Evolutionary conservation across 495 filamentous ascomycete species (phyloP), one percentile per base, ranked within the genome.

Genomic region (Talaromyces adpressus): DNA sequence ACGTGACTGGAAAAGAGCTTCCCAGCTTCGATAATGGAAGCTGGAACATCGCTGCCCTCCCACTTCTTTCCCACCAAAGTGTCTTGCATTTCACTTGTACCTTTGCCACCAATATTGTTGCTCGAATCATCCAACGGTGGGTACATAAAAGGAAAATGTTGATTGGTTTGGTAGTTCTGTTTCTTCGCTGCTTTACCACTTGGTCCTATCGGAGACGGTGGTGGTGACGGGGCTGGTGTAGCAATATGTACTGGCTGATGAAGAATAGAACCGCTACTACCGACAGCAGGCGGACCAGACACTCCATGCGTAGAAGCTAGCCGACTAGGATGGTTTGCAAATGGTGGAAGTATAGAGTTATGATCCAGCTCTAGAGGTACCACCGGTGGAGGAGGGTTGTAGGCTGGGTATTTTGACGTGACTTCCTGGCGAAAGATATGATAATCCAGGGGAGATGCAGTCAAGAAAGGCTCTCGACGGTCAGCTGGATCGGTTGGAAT

Each of bases 111-210:
- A 52, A 92, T 85, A 61, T 85, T 87, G 68, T 92, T 94, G 73
- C 87, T 93, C 6, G 84, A 84, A 64, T 85, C 85, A 76, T 95
- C 91, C 14, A 95, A 75, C 2, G 94, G 93, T 2, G 94, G 95
- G 68, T 98, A 98, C 77, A 98, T 86, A 67, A 98, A 97, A 0
- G 94, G 94, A 66, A 98, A 98, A 67, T 96, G 93, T 66, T 98
- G 94, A 70, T 98, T 98, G 0, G 94, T 98, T 73, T 98, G 94
- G 71, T 98, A 98, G 63, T 98, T 98, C 66, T 98, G 95, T 69
- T 98, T 98, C 78, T 98, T 98, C 16, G 89, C 92, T 52, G 89
- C 91, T 72, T 98, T 98, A 4, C 92, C 92, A 41, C 92, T 92
- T 4, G 90, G 87, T 0, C 86, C 87, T 2, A 88, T 90, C 3